phyloP scores from a whole-genome alignment of 768 basidiomycete species.

The Plicaturopsis crispa region DNA sequence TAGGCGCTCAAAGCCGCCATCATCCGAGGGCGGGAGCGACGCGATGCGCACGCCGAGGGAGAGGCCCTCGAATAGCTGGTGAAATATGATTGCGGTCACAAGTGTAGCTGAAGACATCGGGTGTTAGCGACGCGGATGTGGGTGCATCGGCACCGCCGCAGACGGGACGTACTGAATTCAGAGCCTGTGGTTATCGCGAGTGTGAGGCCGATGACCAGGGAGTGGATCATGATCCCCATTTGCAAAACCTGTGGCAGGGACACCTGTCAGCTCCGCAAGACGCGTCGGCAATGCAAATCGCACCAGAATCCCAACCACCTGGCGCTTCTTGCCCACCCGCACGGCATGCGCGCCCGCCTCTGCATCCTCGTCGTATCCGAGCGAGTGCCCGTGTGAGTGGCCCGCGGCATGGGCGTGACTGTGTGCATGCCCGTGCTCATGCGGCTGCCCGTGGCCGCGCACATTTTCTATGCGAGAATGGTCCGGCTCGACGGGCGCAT shows the following conservation, averaged over 20 bases:
- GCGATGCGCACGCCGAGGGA: conserved; percentile 79
- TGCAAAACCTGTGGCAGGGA: conserved; percentile 70
- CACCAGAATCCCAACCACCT: conserved; percentile 71
- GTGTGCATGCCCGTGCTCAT: too few relatives aligned
- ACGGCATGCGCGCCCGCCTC: conserved; percentile 15
- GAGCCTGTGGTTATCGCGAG: conserved; percentile 60
- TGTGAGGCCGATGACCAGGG: conserved; percentile 74
- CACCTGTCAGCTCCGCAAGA: too few relatives aligned
- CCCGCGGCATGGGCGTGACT: too few relatives aligned
- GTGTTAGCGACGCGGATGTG: too few relatives aligned
- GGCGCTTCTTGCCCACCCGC: conserved; percentile 45
- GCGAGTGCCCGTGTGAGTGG: too few relatives aligned
- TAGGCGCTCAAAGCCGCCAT: conserved; percentile 14
- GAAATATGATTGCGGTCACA: conserved; percentile 69
- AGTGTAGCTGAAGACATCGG: conserved; percentile 45
- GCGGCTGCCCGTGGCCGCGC: too few relatives aligned
- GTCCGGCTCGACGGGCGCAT: too few relatives aligned
- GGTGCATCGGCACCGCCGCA: not conserved
- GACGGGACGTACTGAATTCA: conserved; percentile 54
- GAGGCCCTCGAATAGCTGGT: conserved; percentile 80
- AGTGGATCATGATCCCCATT: conserved; percentile 81
- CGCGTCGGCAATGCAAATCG: conserved; percentile 15
- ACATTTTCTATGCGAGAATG: too few relatives aligned
- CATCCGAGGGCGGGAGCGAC: conserved; percentile 39
- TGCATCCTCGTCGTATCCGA: not conserved